Conservation (phyloP, 225 moss, liverwort and hornwort genomes). For the Straminergon stramineum region DNA sequence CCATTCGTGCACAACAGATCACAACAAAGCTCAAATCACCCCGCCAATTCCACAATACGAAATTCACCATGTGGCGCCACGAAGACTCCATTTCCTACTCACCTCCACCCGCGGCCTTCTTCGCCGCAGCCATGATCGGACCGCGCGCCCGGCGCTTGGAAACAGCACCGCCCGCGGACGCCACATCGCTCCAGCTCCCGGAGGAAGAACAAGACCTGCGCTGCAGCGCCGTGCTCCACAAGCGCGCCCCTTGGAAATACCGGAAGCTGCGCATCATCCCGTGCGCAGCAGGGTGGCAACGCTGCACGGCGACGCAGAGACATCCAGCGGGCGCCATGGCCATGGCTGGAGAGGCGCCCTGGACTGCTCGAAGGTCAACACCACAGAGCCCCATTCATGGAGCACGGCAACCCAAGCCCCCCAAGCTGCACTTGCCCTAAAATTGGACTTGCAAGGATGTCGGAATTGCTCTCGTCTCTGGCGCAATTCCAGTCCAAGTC, state of each 20-base stretch:
- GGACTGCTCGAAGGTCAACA: neutral
- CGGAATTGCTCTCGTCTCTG: neutral
- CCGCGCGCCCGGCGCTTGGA: constrained; percentile 81
- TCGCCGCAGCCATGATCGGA: constrained; percentile 75
- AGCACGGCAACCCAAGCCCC: neutral
- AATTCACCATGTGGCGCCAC: neutral
- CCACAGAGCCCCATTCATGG: constrained; percentile 23
- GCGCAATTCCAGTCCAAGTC: neutral
- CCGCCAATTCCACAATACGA: neutral
- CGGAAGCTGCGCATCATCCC: constrained; percentile 23
- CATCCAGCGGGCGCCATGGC: constrained; percentile 13
- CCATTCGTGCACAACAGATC: neutral
- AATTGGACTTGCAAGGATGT: neutral
- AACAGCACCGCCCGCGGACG: neutral
- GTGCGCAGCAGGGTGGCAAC: constrained; percentile 2
- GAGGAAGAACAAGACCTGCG: neutral
- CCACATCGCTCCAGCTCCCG: constrained; percentile 9
- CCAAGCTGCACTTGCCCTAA: constrained; percentile 1
- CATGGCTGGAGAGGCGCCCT: neutral
- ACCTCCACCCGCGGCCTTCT: constrained; percentile 54
- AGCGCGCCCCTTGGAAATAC: neutral
- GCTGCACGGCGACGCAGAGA: constrained; percentile 9
- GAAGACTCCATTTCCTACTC: neutral
- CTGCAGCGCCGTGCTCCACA: constrained; percentile 4
- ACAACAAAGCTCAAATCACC: neutral